Percentiles rank a stretch among this genome's conserved stretches.
These are phyloP conservation scores for Mikania micrantha DNA, from an alignment of 129 eudicot genomes.

Conservation along the genomic window DNA sequence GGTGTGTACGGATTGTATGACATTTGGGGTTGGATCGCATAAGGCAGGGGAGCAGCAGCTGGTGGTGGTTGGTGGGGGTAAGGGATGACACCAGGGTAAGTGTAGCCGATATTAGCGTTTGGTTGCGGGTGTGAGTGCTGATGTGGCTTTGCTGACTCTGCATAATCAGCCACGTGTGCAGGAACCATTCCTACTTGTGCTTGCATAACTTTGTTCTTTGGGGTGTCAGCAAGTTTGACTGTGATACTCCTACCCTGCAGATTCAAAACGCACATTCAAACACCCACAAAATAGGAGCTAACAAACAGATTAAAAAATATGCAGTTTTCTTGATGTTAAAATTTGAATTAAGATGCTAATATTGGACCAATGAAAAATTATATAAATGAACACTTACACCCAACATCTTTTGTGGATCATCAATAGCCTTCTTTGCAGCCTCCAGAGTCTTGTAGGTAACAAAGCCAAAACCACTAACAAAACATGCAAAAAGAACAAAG, in stretches of 20 bases:
- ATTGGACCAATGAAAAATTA: not conserved
- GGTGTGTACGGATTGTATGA: conserved; percentile 34
- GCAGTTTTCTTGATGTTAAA: not conserved
- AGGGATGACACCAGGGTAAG: conserved; percentile 25
- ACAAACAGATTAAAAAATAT: not conserved
- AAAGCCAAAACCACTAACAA: conserved; percentile 70
- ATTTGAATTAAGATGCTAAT: not conserved
- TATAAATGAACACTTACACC: conserved; percentile 36
- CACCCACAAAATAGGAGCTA: not conserved
- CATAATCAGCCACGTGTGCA: conserved; percentile 32
- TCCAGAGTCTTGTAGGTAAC: conserved; percentile 64
- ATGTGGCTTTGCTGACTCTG: conserved; percentile 19
- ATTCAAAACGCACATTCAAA: not conserved
- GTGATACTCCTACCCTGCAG: conserved; percentile 62
- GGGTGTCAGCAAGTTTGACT: conserved; percentile 63
- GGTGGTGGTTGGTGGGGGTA: conserved; percentile 40
- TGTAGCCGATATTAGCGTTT: conserved; percentile 25
- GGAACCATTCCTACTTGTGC: conserved; percentile 37
- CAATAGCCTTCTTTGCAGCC: conserved; percentile 69
- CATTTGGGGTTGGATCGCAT: conserved; percentile 38
- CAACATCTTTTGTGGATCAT: conserved; percentile 57
- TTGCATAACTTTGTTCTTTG: conserved; percentile 39
- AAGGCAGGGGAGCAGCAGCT: conserved; percentile 31
- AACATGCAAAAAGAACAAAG: not conserved
- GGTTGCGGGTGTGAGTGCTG: conserved; percentile 2